Base-by-base conservation (phyloP, 169 alveolate genomes). In the Ichthyophthirius multifiliis region DNA sequence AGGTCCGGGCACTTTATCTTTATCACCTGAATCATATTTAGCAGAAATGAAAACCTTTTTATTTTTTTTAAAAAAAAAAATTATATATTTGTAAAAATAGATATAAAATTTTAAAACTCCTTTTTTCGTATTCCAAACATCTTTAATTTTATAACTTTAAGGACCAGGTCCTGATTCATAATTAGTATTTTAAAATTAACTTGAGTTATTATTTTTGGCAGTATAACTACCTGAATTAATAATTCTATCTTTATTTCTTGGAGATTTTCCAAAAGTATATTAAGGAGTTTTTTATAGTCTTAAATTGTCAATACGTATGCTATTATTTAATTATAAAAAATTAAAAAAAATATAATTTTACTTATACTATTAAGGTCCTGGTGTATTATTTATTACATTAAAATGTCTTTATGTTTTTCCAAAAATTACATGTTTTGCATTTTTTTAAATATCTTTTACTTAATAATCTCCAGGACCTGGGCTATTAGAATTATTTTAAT, bases 361-460 rank as follows among this genome's bases (percentile, higher is more conserved):
- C 71, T 55, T 39, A 55, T 55, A 55, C 3, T 55, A 39, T 27
- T 55, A 55, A 23, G 71, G 71, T 27, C 71, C 71, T 18, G 71
- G 71, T 15, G 71, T 55, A 55, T 55, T 55, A 55, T 55, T 55
- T 12, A 27, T 55, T 16, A 20, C 71, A 13, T 27, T 3, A 27
- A 16, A 4, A 10, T 55, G 12, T 55, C 71, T 55, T 27, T 55
- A 20, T 0, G 23, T 39, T 7, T 55, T 55, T 4, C 71, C 71
- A 27, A 55, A 55, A 5, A 39, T 15, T 18, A 34, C 71, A 55
- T 27, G 31, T 55, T 55, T 55, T 13, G 71, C 71, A 27, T 55
- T 55, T 55, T 39, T 39, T 15, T 34, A 55, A 55, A n/a, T n/a
- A n/a, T n/a, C n/a, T n/a, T n/a, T n/a, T n/a, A n/a, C n/a, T n/a